These are phyloP conservation scores for Mycena sp. DNA, from an alignment of 1,284 basidiomycete genomes.

Conservation along the genomic window DNA sequence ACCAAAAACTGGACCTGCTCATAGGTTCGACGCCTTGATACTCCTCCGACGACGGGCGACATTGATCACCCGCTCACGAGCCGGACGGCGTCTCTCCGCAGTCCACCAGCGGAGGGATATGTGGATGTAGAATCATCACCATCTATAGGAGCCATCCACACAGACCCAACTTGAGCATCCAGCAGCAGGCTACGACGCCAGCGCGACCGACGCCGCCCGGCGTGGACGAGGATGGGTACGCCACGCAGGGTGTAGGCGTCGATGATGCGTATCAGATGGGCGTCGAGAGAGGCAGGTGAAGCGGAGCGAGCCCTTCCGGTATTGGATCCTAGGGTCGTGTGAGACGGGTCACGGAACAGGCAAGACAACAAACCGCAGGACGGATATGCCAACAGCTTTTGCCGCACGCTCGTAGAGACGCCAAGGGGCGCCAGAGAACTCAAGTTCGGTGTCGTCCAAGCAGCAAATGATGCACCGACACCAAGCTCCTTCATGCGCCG, in stretches of 20 bases:
- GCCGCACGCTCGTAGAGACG: slow-evolving; percentile 76
- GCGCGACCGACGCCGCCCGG: slow-evolving; percentile 96
- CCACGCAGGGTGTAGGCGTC: slow-evolving; percentile 82
- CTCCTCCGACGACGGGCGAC: slow-evolving; percentile 82
- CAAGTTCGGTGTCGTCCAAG: slow-evolving; percentile 88
- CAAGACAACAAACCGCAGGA: slow-evolving; percentile 56
- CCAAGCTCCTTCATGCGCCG: slow-evolving; percentile 80
- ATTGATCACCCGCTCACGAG: slow-evolving; percentile 80
- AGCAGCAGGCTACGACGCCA: slow-evolving; percentile 91
- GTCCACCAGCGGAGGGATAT: not conserved
- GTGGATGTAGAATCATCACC: slow-evolving; percentile 24
- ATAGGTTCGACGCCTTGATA: slow-evolving; percentile 88
- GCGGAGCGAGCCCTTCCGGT: slow-evolving; percentile 90
- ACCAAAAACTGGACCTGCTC: slow-evolving; percentile 91
- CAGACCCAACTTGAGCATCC: slow-evolving; percentile 93
- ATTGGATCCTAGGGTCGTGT: slow-evolving; percentile 59
- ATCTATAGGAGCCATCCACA: slow-evolving; percentile 66
- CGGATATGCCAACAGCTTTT: slow-evolving; percentile 73
- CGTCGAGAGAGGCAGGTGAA: slow-evolving; percentile 72
- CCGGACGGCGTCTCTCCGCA: slow-evolving; percentile 45
- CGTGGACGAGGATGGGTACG: slow-evolving; percentile 85
- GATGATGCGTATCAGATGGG: slow-evolving; percentile 77
- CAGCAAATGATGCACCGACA: slow-evolving; percentile 90
- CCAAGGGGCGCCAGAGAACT: slow-evolving; percentile 88
- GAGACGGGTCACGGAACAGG: no score